phyloP scores from a whole-genome alignment of 1,284 basidiomycete genomes.

The Rhodotorula sp. region DNA sequence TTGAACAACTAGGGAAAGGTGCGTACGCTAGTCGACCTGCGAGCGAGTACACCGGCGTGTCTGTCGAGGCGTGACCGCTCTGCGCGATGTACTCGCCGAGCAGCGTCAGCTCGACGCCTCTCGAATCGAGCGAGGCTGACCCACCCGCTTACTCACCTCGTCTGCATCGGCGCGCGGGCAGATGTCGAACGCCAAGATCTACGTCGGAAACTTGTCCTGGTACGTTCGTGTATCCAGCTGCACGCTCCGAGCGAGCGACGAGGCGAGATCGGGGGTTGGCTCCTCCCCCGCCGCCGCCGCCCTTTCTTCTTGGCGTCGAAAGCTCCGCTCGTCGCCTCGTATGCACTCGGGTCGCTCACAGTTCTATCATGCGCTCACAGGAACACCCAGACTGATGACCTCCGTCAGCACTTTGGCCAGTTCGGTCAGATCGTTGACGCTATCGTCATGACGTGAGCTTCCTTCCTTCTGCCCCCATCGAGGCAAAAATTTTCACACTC shows the following conservation, averaged over 20 bases:
- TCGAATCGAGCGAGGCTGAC: background rate
- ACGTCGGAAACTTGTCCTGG: conserved; percentile 40
- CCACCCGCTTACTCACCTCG: background rate
- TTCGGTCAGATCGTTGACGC: conserved; percentile 43
- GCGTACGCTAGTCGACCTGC: background rate
- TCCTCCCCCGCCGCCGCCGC: background rate
- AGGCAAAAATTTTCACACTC: background rate
- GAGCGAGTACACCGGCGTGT: background rate
- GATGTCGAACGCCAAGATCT: conserved; percentile 1
- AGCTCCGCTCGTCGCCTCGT: background rate
- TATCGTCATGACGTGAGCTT: conserved; percentile 44
- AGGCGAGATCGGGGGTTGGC: background rate
- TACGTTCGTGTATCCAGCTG: conserved; percentile 10
- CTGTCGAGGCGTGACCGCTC: background rate
- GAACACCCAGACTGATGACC: conserved; percentile 39
- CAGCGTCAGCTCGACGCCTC: no score
- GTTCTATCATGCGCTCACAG: background rate
- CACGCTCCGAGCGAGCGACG: no score
- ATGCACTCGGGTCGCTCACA: background rate
- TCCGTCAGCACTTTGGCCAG: conserved; percentile 38
- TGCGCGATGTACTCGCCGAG: background rate
- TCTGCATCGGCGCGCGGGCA: background rate
- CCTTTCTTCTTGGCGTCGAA: background rate
- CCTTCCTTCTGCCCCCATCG: background rate
- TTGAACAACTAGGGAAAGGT: background rate